Percentiles rank a stretch among this genome's conserved stretches.
phyloP scores from a whole-genome alignment of 1,139 yeast species.

The Meyerozyma carpophila region DNA sequence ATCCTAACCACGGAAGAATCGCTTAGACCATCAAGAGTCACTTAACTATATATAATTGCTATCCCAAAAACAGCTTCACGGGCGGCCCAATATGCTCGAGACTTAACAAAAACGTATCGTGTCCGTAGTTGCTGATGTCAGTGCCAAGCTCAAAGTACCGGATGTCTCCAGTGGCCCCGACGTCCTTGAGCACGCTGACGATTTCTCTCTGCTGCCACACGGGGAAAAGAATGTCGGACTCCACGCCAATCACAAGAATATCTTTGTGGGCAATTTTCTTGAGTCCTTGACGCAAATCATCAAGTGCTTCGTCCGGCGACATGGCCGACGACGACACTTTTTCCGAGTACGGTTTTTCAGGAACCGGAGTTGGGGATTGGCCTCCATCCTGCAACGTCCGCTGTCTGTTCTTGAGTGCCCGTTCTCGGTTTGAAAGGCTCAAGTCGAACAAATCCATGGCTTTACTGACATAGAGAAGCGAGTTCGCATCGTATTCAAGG shows the following conservation, averaged over 20 bases:
- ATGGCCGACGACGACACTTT: constrained; percentile 28
- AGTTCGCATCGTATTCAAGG: constrained; percentile 85
- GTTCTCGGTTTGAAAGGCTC: constrained; percentile 44
- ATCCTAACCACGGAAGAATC: constrained; percentile 51
- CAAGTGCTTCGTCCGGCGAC: constrained; percentile 48
- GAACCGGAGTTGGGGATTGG: constrained; percentile 30
- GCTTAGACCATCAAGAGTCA: constrained; percentile 15
- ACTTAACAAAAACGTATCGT: constrained; percentile 81
- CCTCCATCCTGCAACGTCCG: constrained; percentile 22
- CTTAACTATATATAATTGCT: not conserved
- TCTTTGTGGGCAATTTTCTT: constrained; percentile 56
- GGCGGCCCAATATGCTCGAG: constrained; percentile 78
- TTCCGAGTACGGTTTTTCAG: constrained; percentile 54
- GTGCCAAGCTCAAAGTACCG: constrained; percentile 70
- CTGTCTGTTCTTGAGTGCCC: constrained; percentile 36
- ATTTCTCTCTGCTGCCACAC: constrained; percentile 92
- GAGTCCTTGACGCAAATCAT: constrained; percentile 66
- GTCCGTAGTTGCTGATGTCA: constrained; percentile 78
- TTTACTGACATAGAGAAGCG: constrained; percentile 78
- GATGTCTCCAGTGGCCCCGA: constrained; percentile 27
- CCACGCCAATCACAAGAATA: constrained; percentile 81
- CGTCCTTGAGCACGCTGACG: constrained; percentile 49
- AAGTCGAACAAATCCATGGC: constrained; percentile 94
- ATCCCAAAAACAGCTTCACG: constrained; percentile 45
- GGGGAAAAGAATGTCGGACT: constrained; percentile 86